phyloP scores from a whole-genome alignment of 768 basidiomycete species.

The Xerocomus potaroensis region DNA sequence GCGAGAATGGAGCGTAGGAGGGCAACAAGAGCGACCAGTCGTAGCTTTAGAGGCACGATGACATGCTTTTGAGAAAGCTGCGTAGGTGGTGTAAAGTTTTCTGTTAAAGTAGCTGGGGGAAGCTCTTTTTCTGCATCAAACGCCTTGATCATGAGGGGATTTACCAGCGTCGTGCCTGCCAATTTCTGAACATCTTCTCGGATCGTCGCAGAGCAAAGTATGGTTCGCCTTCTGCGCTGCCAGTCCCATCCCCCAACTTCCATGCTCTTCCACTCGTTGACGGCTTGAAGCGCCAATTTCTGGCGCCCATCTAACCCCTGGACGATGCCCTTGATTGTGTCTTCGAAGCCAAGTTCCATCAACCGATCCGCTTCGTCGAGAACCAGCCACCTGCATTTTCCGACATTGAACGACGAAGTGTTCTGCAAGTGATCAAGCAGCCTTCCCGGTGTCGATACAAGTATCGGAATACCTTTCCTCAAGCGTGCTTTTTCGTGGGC shows the following conservation, averaged over 20 bases:
- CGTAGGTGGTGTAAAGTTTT: slow-evolving; percentile 88
- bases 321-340: slow-evolving; percentile 88
- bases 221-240: slow-evolving; percentile 70
- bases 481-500: slow-evolving; percentile 94
- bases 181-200: slow-evolving; percentile 92
- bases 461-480: slow-evolving; percentile 90
- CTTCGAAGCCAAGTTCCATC: slow-evolving; percentile 98
- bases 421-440: slow-evolving; percentile 96
- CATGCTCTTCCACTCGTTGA: slow-evolving; percentile 58
- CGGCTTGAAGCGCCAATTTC: slow-evolving; percentile 65
- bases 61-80: slow-evolving; percentile 92
- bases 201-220: slow-evolving; percentile 96
- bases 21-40: slow-evolving; percentile 88
- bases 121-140: slow-evolving; percentile 43
- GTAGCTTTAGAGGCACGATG: slow-evolving; percentile 85
- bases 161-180: slow-evolving; percentile 73
- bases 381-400: slow-evolving; percentile 92
- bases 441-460: slow-evolving; percentile 94
- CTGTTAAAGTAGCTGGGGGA: slow-evolving; percentile 24
- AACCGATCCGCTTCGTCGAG: slow-evolving; percentile 96
- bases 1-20: slow-evolving; percentile 77
- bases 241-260: slow-evolving; percentile 88
- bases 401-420: slow-evolving; percentile 87
- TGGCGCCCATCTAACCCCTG: slow-evolving; percentile 80
- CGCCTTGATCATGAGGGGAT: slow-evolving; percentile 83